Base-by-base conservation (phyloP, 257 asterid genomes). In the Solanum habrochaites region DNA sequence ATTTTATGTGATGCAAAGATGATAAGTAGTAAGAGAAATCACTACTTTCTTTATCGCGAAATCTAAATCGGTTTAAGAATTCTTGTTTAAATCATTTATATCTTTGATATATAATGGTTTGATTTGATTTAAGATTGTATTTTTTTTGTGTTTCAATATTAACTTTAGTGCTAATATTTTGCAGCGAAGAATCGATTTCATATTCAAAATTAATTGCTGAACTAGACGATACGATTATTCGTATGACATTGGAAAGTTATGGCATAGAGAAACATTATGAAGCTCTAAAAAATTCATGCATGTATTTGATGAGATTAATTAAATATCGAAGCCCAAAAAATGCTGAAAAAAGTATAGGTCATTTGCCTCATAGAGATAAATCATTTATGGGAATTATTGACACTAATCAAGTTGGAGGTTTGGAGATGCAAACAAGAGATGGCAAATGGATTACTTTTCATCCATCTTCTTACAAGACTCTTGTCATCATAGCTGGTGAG, bases 291-390 rank as follows among this genome's bases (percentile, higher is more conserved):
- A 11, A 80, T 11, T 90, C 94, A 3, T 72, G 83, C 1, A 83
- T 86, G 42, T 91, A 91, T 85, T 86, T 90, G 85, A 87, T 93
- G 5, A 67, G 93, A 47, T 69, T 90, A 2, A 86, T 87, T 49
- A 93, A 83, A 81, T 93, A 93, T 87, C 43, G 86, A 56, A 49
- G 82, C 29, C 90, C 91, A 4, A 82, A 87, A 18, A 42, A 11
- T 31, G 35, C 86, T 29, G 87, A 87, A 58, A 78, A 6, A 13
- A 52, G 32, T 4, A 21, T 86, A 42, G 96, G 96, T 4, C 67
- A 92, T 31, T 1, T 69, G 7, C 90, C 93, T 73, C 96, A 93
- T n/a, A 89, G 87, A 31, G 94, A 93, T 86, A 92, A 91, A 87
- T 87, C 82, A 27, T 91, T 93, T 11, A 27, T 93, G 83, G 35